These are phyloP conservation scores for Kuraishia piskuri DNA, from an alignment of 805 yeast genomes.

Conservation along the genomic window DNA sequence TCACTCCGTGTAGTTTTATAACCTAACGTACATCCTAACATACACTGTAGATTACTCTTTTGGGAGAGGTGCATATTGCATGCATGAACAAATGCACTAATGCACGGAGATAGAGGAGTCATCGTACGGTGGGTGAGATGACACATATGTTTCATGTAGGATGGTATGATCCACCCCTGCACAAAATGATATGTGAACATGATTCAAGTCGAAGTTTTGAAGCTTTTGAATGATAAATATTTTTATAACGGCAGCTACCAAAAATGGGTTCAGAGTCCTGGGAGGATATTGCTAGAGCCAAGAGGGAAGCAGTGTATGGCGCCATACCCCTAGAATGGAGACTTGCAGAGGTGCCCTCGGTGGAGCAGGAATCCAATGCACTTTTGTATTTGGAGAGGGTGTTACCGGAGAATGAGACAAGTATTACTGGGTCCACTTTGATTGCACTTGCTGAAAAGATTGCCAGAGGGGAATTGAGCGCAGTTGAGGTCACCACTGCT, in stretches of 20 bases:
- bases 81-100: not conserved
- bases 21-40: too few relatives aligned
- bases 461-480: constrained; percentile 8
- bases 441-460: constrained; percentile 8
- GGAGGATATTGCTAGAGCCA: not conserved
- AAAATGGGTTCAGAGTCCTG: not conserved
- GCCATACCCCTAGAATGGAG: constrained; percentile 23
- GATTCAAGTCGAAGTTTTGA: too few relatives aligned
- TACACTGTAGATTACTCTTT: too few relatives aligned
- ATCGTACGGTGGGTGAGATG: too few relatives aligned
- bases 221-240: not conserved
- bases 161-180: not conserved
- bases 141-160: too few relatives aligned
- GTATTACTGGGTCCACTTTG: constrained; percentile 14
- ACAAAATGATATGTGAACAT: too few relatives aligned
- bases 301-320: not conserved
- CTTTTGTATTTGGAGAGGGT: constrained; percentile 12
- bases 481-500: constrained; percentile 12
- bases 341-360: constrained; percentile 15
- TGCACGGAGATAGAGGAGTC: not conserved
- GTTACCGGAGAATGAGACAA: constrained; percentile 14
- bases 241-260: not conserved
- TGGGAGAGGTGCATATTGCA: too few relatives aligned
- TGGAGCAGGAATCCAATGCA: constrained; percentile 19
- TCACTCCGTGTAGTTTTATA: too few relatives aligned